A percentile compares a stretch with the other conserved stretches of the same genome.
Conservation (phyloP, 345 rosid species). For the Luvunga scandens region DNA sequence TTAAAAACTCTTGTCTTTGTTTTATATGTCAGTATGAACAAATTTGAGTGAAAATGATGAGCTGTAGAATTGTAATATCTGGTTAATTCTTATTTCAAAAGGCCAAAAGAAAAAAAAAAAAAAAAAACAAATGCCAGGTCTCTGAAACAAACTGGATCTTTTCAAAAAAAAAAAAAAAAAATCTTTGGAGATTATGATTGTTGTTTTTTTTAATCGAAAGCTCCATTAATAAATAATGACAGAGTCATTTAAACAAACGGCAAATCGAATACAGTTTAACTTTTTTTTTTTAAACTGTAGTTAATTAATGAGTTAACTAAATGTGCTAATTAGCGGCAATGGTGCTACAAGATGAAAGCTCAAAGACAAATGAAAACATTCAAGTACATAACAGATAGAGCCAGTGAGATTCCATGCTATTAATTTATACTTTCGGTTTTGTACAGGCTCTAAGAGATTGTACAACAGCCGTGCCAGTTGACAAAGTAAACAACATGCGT, state of each 20-base stretch:
- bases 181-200: neutral
- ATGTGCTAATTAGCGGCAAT: neutral
- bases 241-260: neutral
- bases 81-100: neutral
- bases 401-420: conserved; percentile 9
- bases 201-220: neutral
- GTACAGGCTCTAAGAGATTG: neutral
- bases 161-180: neutral
- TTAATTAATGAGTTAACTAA: neutral
- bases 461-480: neutral
- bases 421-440: neutral
- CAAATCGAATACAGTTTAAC: neutral
- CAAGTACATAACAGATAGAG: neutral
- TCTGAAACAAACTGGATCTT: neutral
- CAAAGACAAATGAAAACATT: conserved; percentile 8
- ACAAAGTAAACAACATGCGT: conserved; percentile 6
- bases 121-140: neutral
- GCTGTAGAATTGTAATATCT: neutral
- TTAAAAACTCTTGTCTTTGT: neutral
- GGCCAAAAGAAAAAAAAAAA: neutral
- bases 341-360: conserved; percentile 14
- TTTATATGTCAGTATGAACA: neutral
- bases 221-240: conserved; percentile 3
- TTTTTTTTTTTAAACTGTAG: neutral
- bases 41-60: neutral